phyloP scores from a whole-genome alignment of 371 early-diverging fungal genomes.

The Cokeromyces recurvatus region DNA sequence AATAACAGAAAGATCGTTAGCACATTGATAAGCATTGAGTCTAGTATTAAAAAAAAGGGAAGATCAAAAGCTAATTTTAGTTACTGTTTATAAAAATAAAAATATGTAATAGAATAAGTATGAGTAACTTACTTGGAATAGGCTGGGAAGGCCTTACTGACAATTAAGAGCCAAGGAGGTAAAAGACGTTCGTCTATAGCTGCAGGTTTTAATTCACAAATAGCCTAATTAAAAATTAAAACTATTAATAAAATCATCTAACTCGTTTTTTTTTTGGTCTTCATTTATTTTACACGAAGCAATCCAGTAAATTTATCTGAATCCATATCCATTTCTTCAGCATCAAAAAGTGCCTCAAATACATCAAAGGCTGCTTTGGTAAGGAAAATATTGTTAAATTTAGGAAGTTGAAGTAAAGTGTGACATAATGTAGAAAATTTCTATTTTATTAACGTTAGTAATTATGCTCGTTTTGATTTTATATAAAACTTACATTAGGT shows the following conservation, averaged over 20 bases:
- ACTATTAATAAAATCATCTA: not conserved
- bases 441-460: slow-evolving; percentile 14
- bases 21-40: slow-evolving; percentile 45
- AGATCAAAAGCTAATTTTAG: not conserved
- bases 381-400: slow-evolving; percentile 76
- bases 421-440: slow-evolving; percentile 64
- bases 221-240: slow-evolving; percentile 45
- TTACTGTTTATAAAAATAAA: too few relatives aligned
- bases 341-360: slow-evolving; percentile 62
- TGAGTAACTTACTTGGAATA: slow-evolving; percentile 47
- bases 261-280: slow-evolving; percentile 16
- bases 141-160: slow-evolving; percentile 68
- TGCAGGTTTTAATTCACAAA: slow-evolving; percentile 80
- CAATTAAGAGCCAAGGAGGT: slow-evolving; percentile 84
- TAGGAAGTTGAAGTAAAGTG: slow-evolving; percentile 76
- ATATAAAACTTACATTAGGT: slow-evolving; percentile 39
- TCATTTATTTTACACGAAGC: slow-evolving; percentile 29
- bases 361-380: slow-evolving; percentile 83
- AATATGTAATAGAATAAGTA: too few relatives aligned
- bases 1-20: slow-evolving; percentile 59
- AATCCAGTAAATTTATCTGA: slow-evolving; percentile 53
- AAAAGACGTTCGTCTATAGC: slow-evolving; percentile 75
- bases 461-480: too few relatives aligned
- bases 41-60: slow-evolving; percentile 12
- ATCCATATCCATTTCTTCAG: slow-evolving; percentile 50